Conservation (phyloP, 257 asterid species). For the Fraxinus cuspidata region DNA sequence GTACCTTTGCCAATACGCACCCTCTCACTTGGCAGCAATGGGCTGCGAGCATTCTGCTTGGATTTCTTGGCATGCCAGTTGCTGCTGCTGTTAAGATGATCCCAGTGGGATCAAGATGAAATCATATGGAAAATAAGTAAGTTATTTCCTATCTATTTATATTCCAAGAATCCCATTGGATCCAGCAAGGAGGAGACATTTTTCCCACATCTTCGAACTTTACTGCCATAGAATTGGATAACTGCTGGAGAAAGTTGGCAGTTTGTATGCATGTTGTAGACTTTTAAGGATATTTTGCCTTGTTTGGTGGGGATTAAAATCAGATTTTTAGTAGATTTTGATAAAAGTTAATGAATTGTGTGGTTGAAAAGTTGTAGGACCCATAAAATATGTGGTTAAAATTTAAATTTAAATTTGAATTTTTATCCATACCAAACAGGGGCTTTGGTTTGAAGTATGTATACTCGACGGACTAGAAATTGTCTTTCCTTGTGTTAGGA, state of each 20-base stretch:
- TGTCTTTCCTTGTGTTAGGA: neutral
- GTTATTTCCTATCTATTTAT: neutral
- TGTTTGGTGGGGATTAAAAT: too few species aligned
- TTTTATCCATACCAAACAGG: too few species aligned
- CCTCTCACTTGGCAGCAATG: constrained; percentile 85
- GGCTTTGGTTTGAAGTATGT: neutral
- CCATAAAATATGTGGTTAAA: too few species aligned
- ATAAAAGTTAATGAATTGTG: too few species aligned
- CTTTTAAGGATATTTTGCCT: neutral
- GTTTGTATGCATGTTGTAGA: neutral
- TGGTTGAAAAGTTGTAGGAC: too few species aligned
- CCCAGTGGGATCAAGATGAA: constrained; percentile 71
- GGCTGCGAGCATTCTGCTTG: constrained; percentile 62
- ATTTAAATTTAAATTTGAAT: too few species aligned
- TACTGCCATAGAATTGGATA: neutral
- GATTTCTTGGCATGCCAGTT: constrained; percentile 91
- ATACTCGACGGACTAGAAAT: neutral
- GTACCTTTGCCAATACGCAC: constrained; percentile 76
- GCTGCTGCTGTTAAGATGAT: constrained; percentile 90
- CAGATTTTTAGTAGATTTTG: too few species aligned
- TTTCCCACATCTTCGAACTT: neutral
- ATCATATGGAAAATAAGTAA: neutral
- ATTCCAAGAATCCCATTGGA: neutral
- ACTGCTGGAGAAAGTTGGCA: neutral
- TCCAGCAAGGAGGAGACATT: neutral